Base-by-base conservation (phyloP, 2,329 filamentous ascomycete genomes). In the Colletotrichum sp. region DNA sequence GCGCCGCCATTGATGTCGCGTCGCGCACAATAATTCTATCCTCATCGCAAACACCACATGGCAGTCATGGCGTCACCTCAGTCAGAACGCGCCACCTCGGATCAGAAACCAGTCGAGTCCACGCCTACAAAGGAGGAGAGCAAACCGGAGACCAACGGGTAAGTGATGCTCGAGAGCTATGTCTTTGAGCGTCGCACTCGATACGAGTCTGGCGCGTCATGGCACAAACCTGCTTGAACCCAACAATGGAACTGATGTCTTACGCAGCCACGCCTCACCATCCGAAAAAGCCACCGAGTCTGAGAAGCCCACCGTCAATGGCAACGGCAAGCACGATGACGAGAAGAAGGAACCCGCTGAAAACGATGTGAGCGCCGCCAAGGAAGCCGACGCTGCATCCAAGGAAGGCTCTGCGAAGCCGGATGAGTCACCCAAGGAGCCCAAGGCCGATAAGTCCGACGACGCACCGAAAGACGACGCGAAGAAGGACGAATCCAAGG, bases 61-160 rank as follows among this genome's bases (percentile, higher is more conserved):
- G 87, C 88, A 87, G 86, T 86, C 81, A 91, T 91, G 89, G 87
- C 89, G 78, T 89, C 89, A 79, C 87, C 88, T 77, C 83, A 82
- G 62, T 82, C 86, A 77, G 85, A 89, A 80, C 81, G 83, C 70
- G 79, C 84, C 77, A 78, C 82, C 79, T 79, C 83, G 81, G 89
- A 90, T 80, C 84, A 89, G 80, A 92, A 91, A 85, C 84, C 86
- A 81, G 80, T 75, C 55, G 81, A 82, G 59, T 77, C 79, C 30
- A 79, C 78, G 68, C 64, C 76, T n/a, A 79, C 81, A 25, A 82
- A 81, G 78, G 83, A 83, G 68, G 82, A 83, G 59, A 77, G 79
- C 36, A 85, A 82, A 67, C 75, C 83, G 68, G 82, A 83, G 78
- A 76, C 83, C 19, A 86, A 86, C 75, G 85, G 85, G 85, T 86